Base-by-base conservation (phyloP, 129 eudicot species). In the Escallonia rubra region DNA sequence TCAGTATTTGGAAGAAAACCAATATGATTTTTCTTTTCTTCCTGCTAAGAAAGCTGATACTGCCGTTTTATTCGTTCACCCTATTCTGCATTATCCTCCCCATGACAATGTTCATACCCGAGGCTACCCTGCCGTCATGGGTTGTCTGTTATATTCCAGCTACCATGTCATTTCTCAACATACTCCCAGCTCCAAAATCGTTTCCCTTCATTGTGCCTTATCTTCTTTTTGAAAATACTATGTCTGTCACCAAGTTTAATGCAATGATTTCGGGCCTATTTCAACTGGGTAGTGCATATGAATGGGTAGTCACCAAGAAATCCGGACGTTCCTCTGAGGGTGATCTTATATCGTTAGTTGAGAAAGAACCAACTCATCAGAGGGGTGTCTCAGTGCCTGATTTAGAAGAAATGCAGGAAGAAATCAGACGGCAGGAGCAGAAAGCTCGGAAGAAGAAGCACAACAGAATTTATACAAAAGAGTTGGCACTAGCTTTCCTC, bases 181-280 rank as follows among this genome's bases (percentile, higher is more conserved):
- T 91, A 70, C 88, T 88, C 41, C 97, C 97, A 3, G 90, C 97
- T 38, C 97, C 94, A 0, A 91, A 88, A 58, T 88, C 97, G 0
- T 88, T 88, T 77, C 97, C 97, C 4, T 91, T 91, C 83, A 75
- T 91, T 10, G 96, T 91, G 51, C 97, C 97, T 0, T 91, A 91
- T 60, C 96, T 91, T 41, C 85, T 91, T 8, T 91, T 91, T 41
- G 97, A 91, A 64, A 91, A 91, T 83, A 91, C 97, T 16, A 91
- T 91, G 97, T 91, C 97, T 0, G 97, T 91, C 10, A 91, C 97
- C 69, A 91, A 91, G 73, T 91, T 91, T 82, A 91, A 87, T 57
- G 97, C 97, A 74, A 91, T 91, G 97, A 83, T 91, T 56, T 91
- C 97, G 0, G 97, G 97, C 51, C 85, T 91, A 43, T 91, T 91